A percentile compares a stretch with the other conserved stretches of the same genome.
These are phyloP conservation scores for Eleusine coracana DNA, from an alignment of 176 grass and related monocot genomes.

Conservation along the genomic window DNA sequence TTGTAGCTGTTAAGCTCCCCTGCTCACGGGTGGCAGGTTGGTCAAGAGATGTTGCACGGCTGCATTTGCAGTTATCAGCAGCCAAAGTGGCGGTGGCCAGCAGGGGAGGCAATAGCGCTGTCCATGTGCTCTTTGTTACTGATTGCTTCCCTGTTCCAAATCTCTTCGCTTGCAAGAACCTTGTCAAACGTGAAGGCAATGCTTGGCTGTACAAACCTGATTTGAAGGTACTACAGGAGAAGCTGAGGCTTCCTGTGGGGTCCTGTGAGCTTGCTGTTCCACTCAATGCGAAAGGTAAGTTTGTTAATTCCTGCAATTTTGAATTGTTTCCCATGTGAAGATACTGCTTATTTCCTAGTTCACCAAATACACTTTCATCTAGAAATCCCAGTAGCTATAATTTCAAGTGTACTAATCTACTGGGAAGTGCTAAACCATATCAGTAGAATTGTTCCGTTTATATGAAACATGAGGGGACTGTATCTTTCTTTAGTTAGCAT, in stretches of 20 bases:
- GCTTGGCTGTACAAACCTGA: constrained; percentile 85
- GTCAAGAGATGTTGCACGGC: constrained; percentile 82
- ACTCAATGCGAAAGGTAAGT: constrained; percentile 78
- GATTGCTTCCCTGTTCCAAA: constrained; percentile 89
- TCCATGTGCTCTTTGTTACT: constrained; percentile 81
- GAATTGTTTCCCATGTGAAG: background rate
- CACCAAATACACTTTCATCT: background rate
- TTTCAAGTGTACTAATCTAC: constrained; percentile 2
- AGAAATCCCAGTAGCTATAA: background rate
- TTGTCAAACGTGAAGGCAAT: constrained; percentile 73
- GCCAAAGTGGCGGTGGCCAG: constrained; percentile 74
- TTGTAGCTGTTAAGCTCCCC: constrained; percentile 91
- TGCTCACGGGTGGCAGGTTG: constrained; percentile 57
- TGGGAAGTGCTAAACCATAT: background rate
- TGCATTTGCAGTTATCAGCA: constrained; percentile 84
- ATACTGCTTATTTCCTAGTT: background rate
- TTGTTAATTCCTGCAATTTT: constrained; percentile 3
- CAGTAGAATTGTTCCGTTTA: background rate
- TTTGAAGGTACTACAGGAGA: constrained; percentile 60
- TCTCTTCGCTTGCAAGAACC: constrained; percentile 79
- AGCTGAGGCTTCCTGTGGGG: constrained; percentile 78
- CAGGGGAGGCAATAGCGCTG: constrained; percentile 44
- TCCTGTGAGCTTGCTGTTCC: constrained; percentile 90
- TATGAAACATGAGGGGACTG: background rate
- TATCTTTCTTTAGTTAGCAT: constrained; percentile 4